A percentile compares a stretch with the other conserved stretches of the same genome.
Conservation (phyloP, 352 stramenopile species). For the Phytophthora pluvialis region DNA sequence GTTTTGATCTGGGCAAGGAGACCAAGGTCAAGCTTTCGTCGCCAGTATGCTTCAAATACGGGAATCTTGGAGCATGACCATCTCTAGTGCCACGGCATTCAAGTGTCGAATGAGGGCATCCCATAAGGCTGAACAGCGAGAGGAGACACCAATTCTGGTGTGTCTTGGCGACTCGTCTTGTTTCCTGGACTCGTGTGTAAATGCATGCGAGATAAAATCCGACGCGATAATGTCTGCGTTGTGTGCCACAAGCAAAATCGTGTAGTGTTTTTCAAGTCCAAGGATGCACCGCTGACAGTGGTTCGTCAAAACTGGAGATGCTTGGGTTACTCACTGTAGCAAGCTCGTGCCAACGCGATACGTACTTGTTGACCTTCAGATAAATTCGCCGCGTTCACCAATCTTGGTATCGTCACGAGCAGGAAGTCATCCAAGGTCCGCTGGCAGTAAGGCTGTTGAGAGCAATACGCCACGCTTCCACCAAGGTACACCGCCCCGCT, state of each 20-base stretch:
- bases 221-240: neutral
- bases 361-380: constrained; percentile 48
- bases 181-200: neutral
- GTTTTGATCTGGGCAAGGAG: no score
- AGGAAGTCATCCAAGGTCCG: constrained; percentile 74
- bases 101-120: no score
- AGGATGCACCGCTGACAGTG: neutral
- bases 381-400: constrained; percentile 64
- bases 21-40: no score
- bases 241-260: neutral
- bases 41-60: no score
- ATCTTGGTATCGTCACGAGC: constrained; percentile 81
- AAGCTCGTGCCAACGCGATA: no score
- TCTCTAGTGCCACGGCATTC: no score
- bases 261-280: neutral
- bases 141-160: neutral
- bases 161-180: neutral
- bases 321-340: no score
- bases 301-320: neutral
- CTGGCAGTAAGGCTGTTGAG: constrained; percentile 81
- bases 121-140: neutral
- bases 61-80: no score
- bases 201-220: neutral
- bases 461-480: constrained; percentile 72
- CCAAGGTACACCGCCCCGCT: constrained; percentile 47